Evolutionary conservation across 2,329 filamentous ascomycete species (phyloP), one percentile per base, ranked within the genome.

Genomic region (Thyridium curvatum): DNA sequence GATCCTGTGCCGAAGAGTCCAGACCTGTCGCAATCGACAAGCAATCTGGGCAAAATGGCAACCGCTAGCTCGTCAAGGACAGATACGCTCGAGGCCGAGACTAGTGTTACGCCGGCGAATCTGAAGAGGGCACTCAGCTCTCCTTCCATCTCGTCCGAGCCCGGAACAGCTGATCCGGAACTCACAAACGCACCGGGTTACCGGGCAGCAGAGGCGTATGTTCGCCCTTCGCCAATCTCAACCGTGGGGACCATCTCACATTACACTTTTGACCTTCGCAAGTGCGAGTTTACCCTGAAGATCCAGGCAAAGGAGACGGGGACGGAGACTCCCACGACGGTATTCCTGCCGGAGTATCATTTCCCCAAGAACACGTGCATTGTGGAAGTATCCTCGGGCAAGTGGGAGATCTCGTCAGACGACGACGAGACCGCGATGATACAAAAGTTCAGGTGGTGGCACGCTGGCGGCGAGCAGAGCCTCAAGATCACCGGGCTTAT

Each of bases 361-460:
- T 98, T 94, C 58, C 90, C 91, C 2, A 77, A 79, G 38, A 77
- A 83, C 35, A 70, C 77, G 33, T 85, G 81, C 30, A 72, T 72
- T 1, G 80, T 98, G 4, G 75, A 84, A 39, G 84, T 89, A 18
- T 87, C 79, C 37, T 86, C 84, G 1, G 94, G 94, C 7, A 93
- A 91, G 56, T 98, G 90, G 90, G 81, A 84, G 49, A 87, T 97
- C 44, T 80, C 79, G 48, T 74, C 69, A 5, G 82, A 89, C 43
- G 84, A 89, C 40, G 74, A 79, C 8, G 77, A 85, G 45, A 79
- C 77, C 0, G 79, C 78, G 5, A 66, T 79, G 49, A 68, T 88
- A 43, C 91, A 96, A 65, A 76, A 76, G 46, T 64, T 98, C 46
- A 79, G 78, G 50, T 98, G 93, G 93, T 96, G 91, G 90, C 90